phyloP scores from a whole-genome alignment of 805 yeast genomes.

The Alloascoidea africana region DNA sequence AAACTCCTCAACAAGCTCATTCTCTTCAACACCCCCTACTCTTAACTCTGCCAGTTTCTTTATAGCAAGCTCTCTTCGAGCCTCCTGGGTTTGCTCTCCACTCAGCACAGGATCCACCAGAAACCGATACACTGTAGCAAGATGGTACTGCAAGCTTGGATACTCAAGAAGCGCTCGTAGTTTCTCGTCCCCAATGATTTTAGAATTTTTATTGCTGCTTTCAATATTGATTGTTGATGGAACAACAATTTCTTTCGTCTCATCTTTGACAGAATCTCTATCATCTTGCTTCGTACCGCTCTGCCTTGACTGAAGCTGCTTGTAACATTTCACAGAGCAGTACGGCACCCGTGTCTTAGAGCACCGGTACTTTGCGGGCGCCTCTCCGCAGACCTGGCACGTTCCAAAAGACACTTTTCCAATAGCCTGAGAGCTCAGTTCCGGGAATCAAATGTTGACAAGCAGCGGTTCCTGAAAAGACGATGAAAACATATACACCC shows the following conservation, averaged over 20 bases:
- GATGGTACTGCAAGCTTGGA: slow-evolving; percentile 41
- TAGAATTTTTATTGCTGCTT: slow-evolving; percentile 1
- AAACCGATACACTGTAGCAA: slow-evolving; percentile 31
- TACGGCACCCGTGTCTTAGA: slow-evolving; percentile 28
- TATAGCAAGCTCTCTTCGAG: slow-evolving; percentile 42
- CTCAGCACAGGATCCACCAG: slow-evolving; percentile 30
- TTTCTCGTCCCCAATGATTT: slow-evolving; percentile 10
- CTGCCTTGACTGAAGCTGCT: slow-evolving; percentile 20
- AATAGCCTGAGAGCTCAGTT: too few relatives aligned
- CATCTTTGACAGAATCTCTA: slow-evolving; percentile 4
- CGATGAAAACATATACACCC: too few relatives aligned
- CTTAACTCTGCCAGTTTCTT: slow-evolving; percentile 46
- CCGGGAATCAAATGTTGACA: too few relatives aligned
- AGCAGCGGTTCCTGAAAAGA: too few relatives aligned
- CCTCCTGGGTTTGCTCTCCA: slow-evolving; percentile 35
- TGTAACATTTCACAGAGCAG: slow-evolving; percentile 53
- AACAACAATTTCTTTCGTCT: neutral
- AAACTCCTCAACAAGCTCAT: slow-evolving; percentile 59
- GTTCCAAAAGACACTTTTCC: slow-evolving; percentile 9
- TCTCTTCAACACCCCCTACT: slow-evolving; percentile 48
- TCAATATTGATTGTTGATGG: neutral
- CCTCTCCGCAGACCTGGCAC: slow-evolving; percentile 24
- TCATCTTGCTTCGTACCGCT: too few relatives aligned
- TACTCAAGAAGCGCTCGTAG: slow-evolving; percentile 21
- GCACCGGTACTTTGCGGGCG: slow-evolving; percentile 36